A percentile compares a stretch with the other conserved stretches of the same genome.
Conservation (phyloP, 441 rosid species). For the Croton laevigatus region DNA sequence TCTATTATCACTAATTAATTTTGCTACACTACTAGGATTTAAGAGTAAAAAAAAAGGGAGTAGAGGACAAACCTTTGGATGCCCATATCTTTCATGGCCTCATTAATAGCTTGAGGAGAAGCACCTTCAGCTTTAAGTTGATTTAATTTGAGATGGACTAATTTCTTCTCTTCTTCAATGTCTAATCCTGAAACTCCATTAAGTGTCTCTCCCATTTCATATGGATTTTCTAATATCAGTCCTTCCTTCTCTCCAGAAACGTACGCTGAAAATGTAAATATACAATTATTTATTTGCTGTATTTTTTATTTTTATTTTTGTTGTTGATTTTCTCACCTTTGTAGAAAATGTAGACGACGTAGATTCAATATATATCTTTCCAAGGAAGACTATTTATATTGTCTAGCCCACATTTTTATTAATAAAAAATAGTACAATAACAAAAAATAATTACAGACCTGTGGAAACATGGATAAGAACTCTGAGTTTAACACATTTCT, state of each 20-base stretch:
- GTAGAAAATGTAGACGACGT: no score
- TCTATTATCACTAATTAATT: no score
- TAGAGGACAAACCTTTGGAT: conserved; percentile 34
- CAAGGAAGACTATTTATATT: no score
- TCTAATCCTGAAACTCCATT: conserved; percentile 54
- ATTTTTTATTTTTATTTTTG: no score
- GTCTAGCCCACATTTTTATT: no score
- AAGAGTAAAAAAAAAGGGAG: no score
- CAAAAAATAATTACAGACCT: no score
- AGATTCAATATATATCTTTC: no score
- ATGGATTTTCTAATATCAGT: conserved; percentile 51
- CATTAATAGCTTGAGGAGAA: conserved; percentile 35
- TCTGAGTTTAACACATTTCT: conserved; percentile 50
- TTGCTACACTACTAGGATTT: no score
- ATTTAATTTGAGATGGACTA: conserved; percentile 48
- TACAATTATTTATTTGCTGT: no score
- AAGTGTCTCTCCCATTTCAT: conserved; percentile 56
- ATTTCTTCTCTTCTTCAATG: conserved; percentile 48
- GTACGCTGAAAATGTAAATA: conserved; percentile 67
- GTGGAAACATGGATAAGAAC: conserved; percentile 81
- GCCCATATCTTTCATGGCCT: conserved; percentile 43
- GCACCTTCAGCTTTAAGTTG: conserved; percentile 51
- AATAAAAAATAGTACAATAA: no score
- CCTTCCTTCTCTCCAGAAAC: conserved; percentile 73
- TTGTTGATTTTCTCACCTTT: no score